Evolutionary conservation across 257 asterid species (phyloP), one percentile per base, ranked within the genome.

Genomic region (Petunia secreta): DNA sequence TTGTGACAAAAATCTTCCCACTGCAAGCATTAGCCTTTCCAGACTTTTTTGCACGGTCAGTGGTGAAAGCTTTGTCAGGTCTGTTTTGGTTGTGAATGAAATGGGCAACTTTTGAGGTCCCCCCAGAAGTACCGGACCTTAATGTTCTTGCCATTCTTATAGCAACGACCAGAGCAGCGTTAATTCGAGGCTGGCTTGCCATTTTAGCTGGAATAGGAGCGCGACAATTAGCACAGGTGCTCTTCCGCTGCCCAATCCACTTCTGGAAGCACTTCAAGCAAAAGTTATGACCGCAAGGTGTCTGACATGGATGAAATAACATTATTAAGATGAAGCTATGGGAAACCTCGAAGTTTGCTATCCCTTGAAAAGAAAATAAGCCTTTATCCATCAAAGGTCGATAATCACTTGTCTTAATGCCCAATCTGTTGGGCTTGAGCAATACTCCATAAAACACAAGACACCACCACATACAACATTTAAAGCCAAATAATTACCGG

Each of bases 21-120:
- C 97, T 93, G 81, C 93, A 89, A 4, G 98, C 98, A 89, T 94
- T 94, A n/a, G 98, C 96, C 90, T 92, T 94, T 55, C 98, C 98
- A 64, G 97, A 5, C 82, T 85, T 93, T 81, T 87, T 84, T 10
- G 98, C 98, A 34, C 98, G 87, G 50, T 93, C 96, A 0, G 98
- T 92, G n/a, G 94, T 91, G 75, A 89, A 94, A 36, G 98, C 98
- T 84, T 93, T 91, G 85, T 94, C 98, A 0, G 98, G 98, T 77
- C 98, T 90, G 48, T 90, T 91, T 82, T 93, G 93, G 82, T 94
- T 91, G 88, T 90, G 97, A 79, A 93, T 85, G 38, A 89, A 86
- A 80, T 91, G 97, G 67, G 79, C 34, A 44, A 68, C 80, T 84
- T 85, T 93, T 16, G 96, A 85, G 1, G 84, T 82, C 52, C 95